These are phyloP conservation scores for Cytospora paraplurivora DNA, from an alignment of 2,329 filamentous ascomycete genomes.

Conservation along the genomic window DNA sequence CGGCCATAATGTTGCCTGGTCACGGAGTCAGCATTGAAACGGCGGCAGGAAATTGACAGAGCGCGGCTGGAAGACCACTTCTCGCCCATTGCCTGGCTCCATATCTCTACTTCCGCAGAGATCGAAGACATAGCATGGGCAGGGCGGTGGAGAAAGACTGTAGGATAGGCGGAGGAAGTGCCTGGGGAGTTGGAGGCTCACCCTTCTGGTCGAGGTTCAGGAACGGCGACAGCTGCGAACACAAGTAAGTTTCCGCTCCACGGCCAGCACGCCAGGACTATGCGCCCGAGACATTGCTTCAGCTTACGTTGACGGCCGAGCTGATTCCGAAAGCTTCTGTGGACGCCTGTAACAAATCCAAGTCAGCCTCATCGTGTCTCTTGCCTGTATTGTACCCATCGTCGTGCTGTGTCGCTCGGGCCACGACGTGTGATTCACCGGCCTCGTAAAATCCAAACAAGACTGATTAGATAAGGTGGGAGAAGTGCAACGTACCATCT, in stretches of 20 bases:
- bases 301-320: constrained; percentile 1
- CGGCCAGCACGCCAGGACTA: background rate
- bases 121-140: background rate
- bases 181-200: background rate
- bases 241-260: constrained; percentile 1
- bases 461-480: background rate
- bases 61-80: background rate
- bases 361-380: background rate
- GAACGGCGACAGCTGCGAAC: constrained; percentile 1
- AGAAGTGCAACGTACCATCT: background rate
- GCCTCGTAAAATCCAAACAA: too few species aligned
- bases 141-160: background rate
- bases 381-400: too few species aligned
- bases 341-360: background rate
- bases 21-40: background rate
- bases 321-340: background rate
- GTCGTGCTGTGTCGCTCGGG: background rate
- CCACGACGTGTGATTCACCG: background rate
- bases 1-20: background rate
- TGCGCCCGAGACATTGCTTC: constrained; percentile 1
- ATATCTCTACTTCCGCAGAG: background rate
- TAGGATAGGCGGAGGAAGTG: background rate
- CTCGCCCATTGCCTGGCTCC: background rate
- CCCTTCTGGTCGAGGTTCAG: constrained; percentile 2
- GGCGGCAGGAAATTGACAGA: rapidly evolving